Evolutionary conservation across 768 basidiomycete genomes (phyloP), one percentile per base, ranked within the genome.

Genomic region (Lactarius vividus): DNA sequence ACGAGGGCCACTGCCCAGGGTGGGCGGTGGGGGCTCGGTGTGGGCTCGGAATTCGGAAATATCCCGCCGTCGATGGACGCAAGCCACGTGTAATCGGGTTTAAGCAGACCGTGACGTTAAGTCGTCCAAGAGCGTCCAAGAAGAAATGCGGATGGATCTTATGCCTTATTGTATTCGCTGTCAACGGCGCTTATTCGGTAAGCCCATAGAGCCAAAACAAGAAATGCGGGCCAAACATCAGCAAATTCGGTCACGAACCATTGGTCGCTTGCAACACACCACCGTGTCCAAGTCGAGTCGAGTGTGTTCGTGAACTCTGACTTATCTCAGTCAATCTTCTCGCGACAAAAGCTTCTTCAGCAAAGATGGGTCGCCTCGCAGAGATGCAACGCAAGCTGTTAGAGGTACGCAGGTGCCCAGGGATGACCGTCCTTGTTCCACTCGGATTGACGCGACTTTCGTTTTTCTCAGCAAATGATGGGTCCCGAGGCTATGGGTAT

Each of bases 401-500:
- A 59, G 82, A 85, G 79, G 85, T 83, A 70, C n/a, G 77, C 73
- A 13, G 18, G 35, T n/a, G 28, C 23, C 29, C 33, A 16, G 16
- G 9, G 33, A 0, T 10, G 52, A n/a, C n/a, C 6, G n/a, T 23
- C 16, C 15, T 39, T 16, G 33, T 61, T 13, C 20, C 35, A 33
- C 49, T 6, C 46, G 57, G 74, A 28, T 73, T 81, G 80, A 77
- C 83, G 20, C 44, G 59, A 23, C 2, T 53, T 40, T 31, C 28
- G 58, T 18, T 49, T 71, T 56, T 69, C 33, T 37, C 39, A 97
- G 96, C 96, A 97, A 96, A 97, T 96, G 94, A 98, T 98, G 96
- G 96, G 94, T n/a, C 92, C 96, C 55, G 96, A 99, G 79, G 95
- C 97, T 23, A 96, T 99, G 94, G 97, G 97, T 72, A 88, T 95